Percentiles rank a stretch among this genome's conserved stretches.
Conservation (phyloP, 805 yeast species). For the Candida verbasci region DNA sequence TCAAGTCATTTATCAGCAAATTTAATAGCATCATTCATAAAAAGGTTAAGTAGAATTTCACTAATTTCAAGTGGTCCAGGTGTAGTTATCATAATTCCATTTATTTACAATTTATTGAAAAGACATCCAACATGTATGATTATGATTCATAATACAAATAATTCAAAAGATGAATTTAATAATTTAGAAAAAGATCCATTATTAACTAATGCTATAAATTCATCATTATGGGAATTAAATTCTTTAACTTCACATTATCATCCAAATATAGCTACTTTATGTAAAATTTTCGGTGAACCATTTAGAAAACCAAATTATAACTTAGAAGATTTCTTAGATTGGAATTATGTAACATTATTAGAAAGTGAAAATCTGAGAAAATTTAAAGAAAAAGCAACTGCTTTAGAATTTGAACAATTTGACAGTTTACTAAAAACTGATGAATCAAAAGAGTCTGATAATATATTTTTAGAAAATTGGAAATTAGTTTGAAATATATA, state of each 20-base stretch:
- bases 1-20: slow-evolving; percentile 84
- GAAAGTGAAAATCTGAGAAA: slow-evolving; percentile 61
- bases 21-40: slow-evolving; percentile 85
- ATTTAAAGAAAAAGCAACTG: slow-evolving; percentile 62
- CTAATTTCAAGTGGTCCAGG: slow-evolving; percentile 84
- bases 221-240: slow-evolving; percentile 91
- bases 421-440: slow-evolving; percentile 27
- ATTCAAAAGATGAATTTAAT: slow-evolving; percentile 59
- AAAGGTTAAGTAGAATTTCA: slow-evolving; percentile 70
- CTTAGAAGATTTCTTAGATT: slow-evolving; percentile 91
- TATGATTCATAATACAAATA: slow-evolving; percentile 58
- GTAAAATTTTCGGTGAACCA: slow-evolving; percentile 84
- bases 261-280: slow-evolving; percentile 91
- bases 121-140: slow-evolving; percentile 94
- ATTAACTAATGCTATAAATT: slow-evolving; percentile 70
- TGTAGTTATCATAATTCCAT: slow-evolving; percentile 82
- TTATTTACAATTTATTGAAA: slow-evolving; percentile 81
- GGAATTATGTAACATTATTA: slow-evolving; percentile 68
- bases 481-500: not conserved
- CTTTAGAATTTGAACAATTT: slow-evolving; percentile 68
- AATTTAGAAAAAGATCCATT: slow-evolving; percentile 67
- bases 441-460: slow-evolving; percentile 11
- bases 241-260: slow-evolving; percentile 81
- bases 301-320: slow-evolving; percentile 82
- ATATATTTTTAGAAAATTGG: slow-evolving; percentile 3